These are phyloP conservation scores for Smittium mucronatum DNA, from an alignment of 371 early-diverging fungal genomes.

Conservation along the genomic window DNA sequence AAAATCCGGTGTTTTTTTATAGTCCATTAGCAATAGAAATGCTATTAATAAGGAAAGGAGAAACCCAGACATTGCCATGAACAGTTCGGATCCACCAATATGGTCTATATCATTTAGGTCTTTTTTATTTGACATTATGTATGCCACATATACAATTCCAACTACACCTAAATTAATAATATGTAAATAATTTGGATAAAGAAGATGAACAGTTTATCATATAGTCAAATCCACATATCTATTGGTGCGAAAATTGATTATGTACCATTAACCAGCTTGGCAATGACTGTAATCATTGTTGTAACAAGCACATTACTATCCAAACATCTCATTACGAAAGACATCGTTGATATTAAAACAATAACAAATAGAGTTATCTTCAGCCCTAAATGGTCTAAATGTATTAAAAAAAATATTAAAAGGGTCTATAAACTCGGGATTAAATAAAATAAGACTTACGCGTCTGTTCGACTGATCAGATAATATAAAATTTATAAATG, in stretches of 20 bases:
- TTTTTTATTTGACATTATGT: not conserved
- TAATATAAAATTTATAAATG: not conserved
- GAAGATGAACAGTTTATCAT: not conserved
- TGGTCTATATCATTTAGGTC: not conserved
- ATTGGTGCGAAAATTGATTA: too few species aligned
- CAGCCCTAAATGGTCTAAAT: constrained; percentile 1
- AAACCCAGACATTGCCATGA: constrained; percentile 2
- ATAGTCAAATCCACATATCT: too few species aligned
- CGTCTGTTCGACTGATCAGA: not conserved
- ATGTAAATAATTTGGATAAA: not conserved
- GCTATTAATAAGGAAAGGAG: not conserved
- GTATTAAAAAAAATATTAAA: not conserved
- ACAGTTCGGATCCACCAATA: not conserved
- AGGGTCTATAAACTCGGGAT: not conserved
- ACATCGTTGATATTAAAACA: constrained; percentile 1
- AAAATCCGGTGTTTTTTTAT: constrained; percentile 1
- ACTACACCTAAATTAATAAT: not conserved
- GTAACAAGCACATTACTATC: constrained; percentile 28
- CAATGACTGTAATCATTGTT: constrained; percentile 20
- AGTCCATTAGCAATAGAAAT: constrained; percentile 5
- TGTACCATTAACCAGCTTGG: constrained; percentile 24
- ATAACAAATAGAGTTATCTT: not conserved
- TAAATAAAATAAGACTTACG: not conserved
- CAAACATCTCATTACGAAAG: constrained; percentile 28
- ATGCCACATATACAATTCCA: not conserved